Evolutionary conservation across 805 yeast species (phyloP), one percentile per base, ranked within the genome.

Genomic region (Candida ipomoeae): DNA sequence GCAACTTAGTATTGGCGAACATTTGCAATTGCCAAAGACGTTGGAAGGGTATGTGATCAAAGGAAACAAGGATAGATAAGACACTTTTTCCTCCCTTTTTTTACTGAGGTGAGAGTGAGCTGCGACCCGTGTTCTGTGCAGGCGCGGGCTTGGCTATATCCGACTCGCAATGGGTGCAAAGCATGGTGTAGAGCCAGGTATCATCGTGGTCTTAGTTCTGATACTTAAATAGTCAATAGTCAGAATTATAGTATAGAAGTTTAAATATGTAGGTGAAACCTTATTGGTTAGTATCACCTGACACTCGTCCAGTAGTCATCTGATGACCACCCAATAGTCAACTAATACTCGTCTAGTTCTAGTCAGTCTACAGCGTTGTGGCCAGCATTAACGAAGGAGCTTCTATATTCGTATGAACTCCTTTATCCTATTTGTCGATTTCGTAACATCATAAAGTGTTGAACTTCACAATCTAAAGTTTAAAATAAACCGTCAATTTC

Each of bases 401-500:
- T 26, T 26, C 29, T 4, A 8, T 17, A 11, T 17, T 13, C 15
- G 18, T 20, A 7, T 18, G 14, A 13, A 10, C 26, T 37, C 13
- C 33, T 8, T 32, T 42, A 18, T 32, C 43, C 18, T 40, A 40
- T 40, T 26, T 15, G 20, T 44, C 35, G n/a, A 13, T 20, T 53
- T 21, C 60, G 58, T 56, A 55, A 51, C 55, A 53, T 56, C 56
- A 54, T 56, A 53, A 57, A 57, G 60, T 57, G 61, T 57, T 57
- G 61, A 57, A 56, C 59, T 57, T 52, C 53, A 52, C 45, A 49
- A 53, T 42, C 32, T 35, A 40, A 40, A 23, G 41, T 38, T 41
- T 62, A 86, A 64, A 86, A 86, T 70, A 87, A 78, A 44, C 94
- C 94, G 61, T 86, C 91, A 58, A 87, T 87, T 62, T 87, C 88